Conservation (phyloP, 2,329 filamentous ascomycete species). For the Curvularia spicifera region DNA sequence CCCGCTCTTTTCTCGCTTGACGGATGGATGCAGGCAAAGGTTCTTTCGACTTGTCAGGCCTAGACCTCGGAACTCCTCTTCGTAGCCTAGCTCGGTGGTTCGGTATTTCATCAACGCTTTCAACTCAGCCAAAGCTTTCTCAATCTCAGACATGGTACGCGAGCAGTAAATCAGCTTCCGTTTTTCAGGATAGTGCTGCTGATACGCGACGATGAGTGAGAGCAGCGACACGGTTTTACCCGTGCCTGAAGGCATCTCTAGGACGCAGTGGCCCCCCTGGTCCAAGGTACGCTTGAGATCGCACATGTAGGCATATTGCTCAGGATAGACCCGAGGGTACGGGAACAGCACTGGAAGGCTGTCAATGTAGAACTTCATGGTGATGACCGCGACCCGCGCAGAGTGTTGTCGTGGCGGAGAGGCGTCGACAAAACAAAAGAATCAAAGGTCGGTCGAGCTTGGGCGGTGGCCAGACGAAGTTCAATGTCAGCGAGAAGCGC, state of each 20-base stretch:
- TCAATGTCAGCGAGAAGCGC: constrained; percentile 10
- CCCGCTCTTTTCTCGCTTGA: constrained; percentile 95
- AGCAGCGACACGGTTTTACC: constrained; percentile 96
- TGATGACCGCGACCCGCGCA: constrained; percentile 41
- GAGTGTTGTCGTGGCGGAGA: constrained; percentile 28
- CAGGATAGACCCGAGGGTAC: constrained; percentile 76
- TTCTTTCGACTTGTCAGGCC: constrained; percentile 97
- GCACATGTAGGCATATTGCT: constrained; percentile 72
- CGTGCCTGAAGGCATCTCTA: constrained; percentile 99
- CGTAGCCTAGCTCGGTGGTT: constrained; percentile 82
- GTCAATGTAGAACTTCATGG: constrained; percentile 82
- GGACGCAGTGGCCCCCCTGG: constrained; percentile 89
- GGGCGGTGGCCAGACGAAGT: constrained; percentile 19
- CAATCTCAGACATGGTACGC: constrained; percentile 99
- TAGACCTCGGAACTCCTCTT: constrained; percentile 91
- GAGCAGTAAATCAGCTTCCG: constrained; percentile 99
- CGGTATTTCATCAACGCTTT: constrained; percentile 96
- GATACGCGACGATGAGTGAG: constrained; percentile 95
- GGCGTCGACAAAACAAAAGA: constrained; percentile 17
- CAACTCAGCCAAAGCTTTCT: constrained; percentile 92
- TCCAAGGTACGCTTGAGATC: constrained; percentile 90
- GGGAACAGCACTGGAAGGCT: constrained; percentile 74
- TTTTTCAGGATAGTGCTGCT: constrained; percentile 90
- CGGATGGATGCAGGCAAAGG: constrained; percentile 91
- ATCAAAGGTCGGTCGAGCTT: constrained; percentile 13